Evolutionary conservation across 1,284 basidiomycete species (phyloP), one percentile per base, ranked within the genome.

Genomic region (Ustilago hordei): DNA sequence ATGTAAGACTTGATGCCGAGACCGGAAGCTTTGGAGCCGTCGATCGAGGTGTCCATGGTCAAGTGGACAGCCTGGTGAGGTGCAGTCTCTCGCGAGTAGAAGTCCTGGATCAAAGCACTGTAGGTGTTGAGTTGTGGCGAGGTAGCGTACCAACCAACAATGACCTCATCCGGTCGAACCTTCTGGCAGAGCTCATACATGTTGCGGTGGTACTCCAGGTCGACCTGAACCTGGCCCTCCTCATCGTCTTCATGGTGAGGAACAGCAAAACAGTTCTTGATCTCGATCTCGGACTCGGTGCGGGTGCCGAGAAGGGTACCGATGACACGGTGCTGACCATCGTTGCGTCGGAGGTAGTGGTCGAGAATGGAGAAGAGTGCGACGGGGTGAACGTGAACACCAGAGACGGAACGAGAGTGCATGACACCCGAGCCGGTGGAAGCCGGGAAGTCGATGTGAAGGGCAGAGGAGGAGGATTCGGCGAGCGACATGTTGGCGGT

Each of bases 91-190:
- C 93, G 91, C 45, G 93, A 91, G 88, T 97, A 99, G 88, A 98
- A 98, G 88, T 98, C 95, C 90, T 99, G 97, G 84, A 99, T 97
- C 77, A 99, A 90, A 23, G 97, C 95, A 52, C 95, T 96, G 89
- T 96, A 96, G 15, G 93, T 94, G 89, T 97, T 96, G 69, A 99
- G 90, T 75, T 93, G 91, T 4, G 93, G 92, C 75, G 75, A 81
- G 28, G 84, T 84, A 23, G 83, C 82, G 64, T 85, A 85, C 94
- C 94, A 96, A 73, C 94, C 94, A 52, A 95, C 93, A 75, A 95
- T 94, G 60, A 91, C 90, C 85, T 95, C 93, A 84, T 92, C 92
- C 15, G 93, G 91, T 84, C 91, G 91, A 13, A 93, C 93, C 82
- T 91, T 93, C 82, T 92, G 91, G 85, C 93, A 92, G 64, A 98